Conservation (phyloP, 169 alveolate species). For the Plasmodium vivax region DNA sequence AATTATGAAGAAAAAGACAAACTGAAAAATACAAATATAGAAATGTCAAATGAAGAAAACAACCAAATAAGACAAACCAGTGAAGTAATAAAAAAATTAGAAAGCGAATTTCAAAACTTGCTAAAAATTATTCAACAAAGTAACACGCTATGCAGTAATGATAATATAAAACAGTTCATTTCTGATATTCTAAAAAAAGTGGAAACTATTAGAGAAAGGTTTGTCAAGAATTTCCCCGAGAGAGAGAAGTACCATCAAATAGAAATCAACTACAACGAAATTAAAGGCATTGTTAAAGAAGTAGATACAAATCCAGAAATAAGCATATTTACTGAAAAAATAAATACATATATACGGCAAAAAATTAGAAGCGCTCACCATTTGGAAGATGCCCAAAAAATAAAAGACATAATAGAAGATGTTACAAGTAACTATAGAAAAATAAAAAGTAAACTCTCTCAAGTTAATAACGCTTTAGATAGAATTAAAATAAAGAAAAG, state of each 20-base stretch:
- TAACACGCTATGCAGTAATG: neutral
- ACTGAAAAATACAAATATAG: neutral
- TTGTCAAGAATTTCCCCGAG: neutral
- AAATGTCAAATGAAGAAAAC: neutral
- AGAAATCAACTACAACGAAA: neutral
- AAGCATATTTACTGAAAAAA: neutral
- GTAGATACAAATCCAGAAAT: neutral
- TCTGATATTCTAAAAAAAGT: neutral
- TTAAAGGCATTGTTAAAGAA: neutral
- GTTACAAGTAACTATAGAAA: neutral
- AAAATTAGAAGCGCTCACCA: neutral
- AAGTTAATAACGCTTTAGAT: neutral
- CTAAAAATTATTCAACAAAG: neutral
- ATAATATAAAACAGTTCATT: neutral
- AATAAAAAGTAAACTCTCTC: neutral
- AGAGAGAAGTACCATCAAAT: neutral
- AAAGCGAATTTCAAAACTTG: neutral
- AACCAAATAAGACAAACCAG: neutral
- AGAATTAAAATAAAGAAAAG: neutral
- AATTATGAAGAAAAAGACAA: neutral
- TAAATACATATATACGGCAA: neutral
- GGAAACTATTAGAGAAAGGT: neutral
- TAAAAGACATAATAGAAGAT: neutral
- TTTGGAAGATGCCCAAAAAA: neutral
- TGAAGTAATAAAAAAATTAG: neutral